Conservation (phyloP, 495 filamentous ascomycete genomes). For the Aspergillus cristatus region DNA sequence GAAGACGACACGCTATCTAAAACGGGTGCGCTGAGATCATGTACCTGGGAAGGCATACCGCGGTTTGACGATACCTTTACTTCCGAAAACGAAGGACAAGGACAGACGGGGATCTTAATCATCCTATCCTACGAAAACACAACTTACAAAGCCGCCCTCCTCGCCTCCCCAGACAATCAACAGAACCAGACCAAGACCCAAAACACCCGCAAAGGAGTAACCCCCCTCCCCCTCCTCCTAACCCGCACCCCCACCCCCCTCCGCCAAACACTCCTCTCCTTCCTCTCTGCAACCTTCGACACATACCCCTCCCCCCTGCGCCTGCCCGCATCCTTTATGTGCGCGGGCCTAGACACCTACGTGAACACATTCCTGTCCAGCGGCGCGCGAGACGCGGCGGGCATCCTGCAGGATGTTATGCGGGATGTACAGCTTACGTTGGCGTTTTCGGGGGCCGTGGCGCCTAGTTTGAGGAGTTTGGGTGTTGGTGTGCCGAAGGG, state of each 20-base stretch:
- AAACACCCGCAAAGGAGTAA: slow-evolving; percentile 19
- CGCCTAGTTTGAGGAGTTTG: slow-evolving; percentile 36
- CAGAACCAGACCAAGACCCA: too few relatives aligned
- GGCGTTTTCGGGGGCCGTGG: slow-evolving; percentile 26
- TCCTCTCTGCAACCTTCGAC: slow-evolving; percentile 45
- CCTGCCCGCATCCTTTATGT: slow-evolving; percentile 33
- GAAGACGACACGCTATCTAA: slow-evolving; percentile 33
- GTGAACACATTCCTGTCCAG: slow-evolving; percentile 10
- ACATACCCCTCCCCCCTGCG: slow-evolving; percentile 33
- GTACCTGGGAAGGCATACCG: slow-evolving; percentile 38
- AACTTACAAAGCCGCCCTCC: slow-evolving; percentile 38
- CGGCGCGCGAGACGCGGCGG: neutral
- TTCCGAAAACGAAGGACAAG: neutral
- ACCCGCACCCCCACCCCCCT: slow-evolving; percentile 42
- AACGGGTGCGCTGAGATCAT: slow-evolving; percentile 36
- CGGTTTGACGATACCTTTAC: slow-evolving; percentile 11
- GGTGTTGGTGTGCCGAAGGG: slow-evolving; percentile 35
- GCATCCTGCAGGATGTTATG: slow-evolving; percentile 21
- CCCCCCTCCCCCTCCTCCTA: slow-evolving; percentile 43
- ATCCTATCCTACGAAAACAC: slow-evolving; percentile 42
- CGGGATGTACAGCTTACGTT: slow-evolving; percentile 35
- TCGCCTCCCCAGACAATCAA: slow-evolving; percentile 11
- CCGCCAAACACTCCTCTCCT: slow-evolving; percentile 40
- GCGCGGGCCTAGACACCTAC: slow-evolving; percentile 22
- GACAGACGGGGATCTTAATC: slow-evolving; percentile 30